Percentiles rank a stretch among this genome's conserved stretches.
phyloP scores from a whole-genome alignment of 257 asterid genomes.

The Salvia splendens region DNA sequence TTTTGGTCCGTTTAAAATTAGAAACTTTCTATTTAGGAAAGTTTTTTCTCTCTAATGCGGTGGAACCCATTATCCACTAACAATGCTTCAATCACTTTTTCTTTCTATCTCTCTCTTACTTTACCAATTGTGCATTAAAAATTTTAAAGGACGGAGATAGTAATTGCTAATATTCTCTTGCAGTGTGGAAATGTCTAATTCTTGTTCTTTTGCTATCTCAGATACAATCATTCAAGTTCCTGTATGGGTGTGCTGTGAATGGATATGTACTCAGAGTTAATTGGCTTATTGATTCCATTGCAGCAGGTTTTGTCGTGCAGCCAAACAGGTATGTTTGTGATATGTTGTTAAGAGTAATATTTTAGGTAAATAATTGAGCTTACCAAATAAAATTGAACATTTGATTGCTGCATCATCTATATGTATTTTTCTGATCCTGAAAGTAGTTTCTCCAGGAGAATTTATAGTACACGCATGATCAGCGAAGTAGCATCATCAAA shows the following conservation, averaged over 20 bases:
- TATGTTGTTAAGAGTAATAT: conserved; percentile 1
- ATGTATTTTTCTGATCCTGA: conserved; percentile 6
- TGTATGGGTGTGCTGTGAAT: conserved; percentile 81
- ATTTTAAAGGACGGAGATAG: too few species aligned
- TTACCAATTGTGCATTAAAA: too few species aligned
- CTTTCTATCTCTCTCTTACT: too few species aligned
- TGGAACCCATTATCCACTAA: too few species aligned
- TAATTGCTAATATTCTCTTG: conserved; percentile 32
- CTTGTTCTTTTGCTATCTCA: conserved; percentile 44
- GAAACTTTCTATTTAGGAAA: too few species aligned
- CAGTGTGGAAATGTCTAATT: conserved; percentile 26
- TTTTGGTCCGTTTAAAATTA: too few species aligned
- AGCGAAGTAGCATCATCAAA: conserved; percentile 2
- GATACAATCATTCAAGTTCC: conserved; percentile 76
- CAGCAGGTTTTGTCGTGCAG: conserved; percentile 61
- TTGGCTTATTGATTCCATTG: conserved; percentile 81
- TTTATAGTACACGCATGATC: background rate
- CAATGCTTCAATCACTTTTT: too few species aligned
- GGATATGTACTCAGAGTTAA: conserved; percentile 59
- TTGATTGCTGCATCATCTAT: conserved; percentile 17
- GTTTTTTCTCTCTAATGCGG: too few species aligned
- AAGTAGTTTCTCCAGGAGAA: conserved; percentile 2
- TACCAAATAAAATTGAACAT: conserved; percentile 6
- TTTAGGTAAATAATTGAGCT: conserved; percentile 12
- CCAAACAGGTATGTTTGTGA: conserved; percentile 52